Base-by-base conservation (phyloP, 257 asterid genomes). In the Cordia subcordata region DNA sequence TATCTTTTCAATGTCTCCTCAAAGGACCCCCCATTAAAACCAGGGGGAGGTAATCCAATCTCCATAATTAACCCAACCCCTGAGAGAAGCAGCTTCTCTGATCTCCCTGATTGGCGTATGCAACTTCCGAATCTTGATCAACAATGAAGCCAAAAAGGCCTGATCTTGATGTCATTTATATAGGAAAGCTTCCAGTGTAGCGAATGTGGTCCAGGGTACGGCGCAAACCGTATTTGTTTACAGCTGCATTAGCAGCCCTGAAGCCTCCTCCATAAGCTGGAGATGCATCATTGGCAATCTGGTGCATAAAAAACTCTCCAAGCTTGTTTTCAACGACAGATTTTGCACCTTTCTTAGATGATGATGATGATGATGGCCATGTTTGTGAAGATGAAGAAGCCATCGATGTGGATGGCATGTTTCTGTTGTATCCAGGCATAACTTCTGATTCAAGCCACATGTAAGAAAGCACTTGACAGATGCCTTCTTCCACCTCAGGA, bases 381-480 rank as follows among this genome's bases (percentile, higher is more conserved):
- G 82, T 58, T 38, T 78, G 77, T 16, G 68, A 54, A 17, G 85
- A 79, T 6, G 35, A 27, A 27, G 35, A 27, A 27, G 35, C 35
- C 6, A 6, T 27, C 6, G 35, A 27, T 13, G 84, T 60, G 10
- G 86, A 72, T 55, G 90, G 71, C 67, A 75, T 66, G 61, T 66
- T 72, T 68, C 77, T 74, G 6, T 27, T 6, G 16, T 76, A 44
- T 49, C 70, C 77, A 0, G 95, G 86, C 75, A 79, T 64, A 55
- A 87, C 89, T 74, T 90, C 97, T n/a, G 97, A 75, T 57, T 89
- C 79, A 49, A 67, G 95, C 99, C 99, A 93, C 82, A 86, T 81
- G 75, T 85, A 79, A 19, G 99, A 84, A 32, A 89, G 85, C 49
- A 93, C 96, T 75, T 89, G 97, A 57, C 99, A 93, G 68, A 93